Base-by-base conservation (phyloP, 2,329 filamentous ascomycete species). In the Talaromyces marneffei region DNA sequence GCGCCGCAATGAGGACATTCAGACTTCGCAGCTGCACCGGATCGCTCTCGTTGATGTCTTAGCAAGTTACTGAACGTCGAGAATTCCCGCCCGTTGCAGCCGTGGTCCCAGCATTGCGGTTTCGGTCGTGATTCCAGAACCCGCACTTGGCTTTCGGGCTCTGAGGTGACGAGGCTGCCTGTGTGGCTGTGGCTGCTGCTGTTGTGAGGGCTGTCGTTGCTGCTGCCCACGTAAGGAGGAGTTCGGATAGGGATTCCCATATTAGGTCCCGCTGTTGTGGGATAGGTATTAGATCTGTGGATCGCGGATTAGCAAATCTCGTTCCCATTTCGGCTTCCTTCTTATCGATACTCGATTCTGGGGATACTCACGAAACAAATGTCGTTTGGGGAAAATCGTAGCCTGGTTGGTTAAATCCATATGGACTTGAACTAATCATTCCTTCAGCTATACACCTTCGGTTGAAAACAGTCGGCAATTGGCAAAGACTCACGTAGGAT, bases 21-120 rank as follows among this genome's bases (percentile, higher is more conserved):
- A 2, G 91, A 91, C 78, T 97, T 97, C 31, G 89, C 82, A 10
- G 92, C 91, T 57, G 92, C 92, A 27, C 93, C 93, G 0, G 91
- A 95, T 75, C 96, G 97, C 76, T 97, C 93, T 46, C 93, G 85
- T 75, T 97, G 92, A 74, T 97, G 93, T 65, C 93, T 84, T 39
- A 97, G 80, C 3, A 97, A 83, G 72, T 97, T 97, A 83, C 92
- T 96, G 73, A 97, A 97, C 3, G 93, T 97, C 18, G 91, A 96
- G 72, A 97, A 97, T 70, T 96, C 90, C 31, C 92, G 87, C 20
- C 93, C 93, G 70, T 97, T 96, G 80, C 93, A 97, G 10, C 92
- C 93, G 71, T 97, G 93, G 64, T 97, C 93, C 90, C 91, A 97
- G 76, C 93, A 97, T 73, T 96, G 91, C 50, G 92, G 92, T 77